phyloP scores from a whole-genome alignment of 2,329 filamentous ascomycete species.

The Keithomyces neogunnii region DNA sequence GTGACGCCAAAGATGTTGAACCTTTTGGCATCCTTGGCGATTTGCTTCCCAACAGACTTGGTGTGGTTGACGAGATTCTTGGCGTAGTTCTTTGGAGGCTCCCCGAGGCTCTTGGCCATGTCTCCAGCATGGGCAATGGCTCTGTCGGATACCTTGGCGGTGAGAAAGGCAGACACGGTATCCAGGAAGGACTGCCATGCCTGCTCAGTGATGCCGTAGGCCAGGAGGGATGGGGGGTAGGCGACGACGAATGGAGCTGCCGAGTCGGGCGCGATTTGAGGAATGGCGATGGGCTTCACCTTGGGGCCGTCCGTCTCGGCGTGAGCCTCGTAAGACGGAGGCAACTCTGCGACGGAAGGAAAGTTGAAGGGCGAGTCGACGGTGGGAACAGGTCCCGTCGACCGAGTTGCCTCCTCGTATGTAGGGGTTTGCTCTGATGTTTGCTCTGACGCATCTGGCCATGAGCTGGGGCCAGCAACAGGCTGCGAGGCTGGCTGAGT shows the following conservation, averaged over 20 bases:
- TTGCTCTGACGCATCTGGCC: not conserved
- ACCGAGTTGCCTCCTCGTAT: slow-evolving; percentile 4
- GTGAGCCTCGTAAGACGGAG: slow-evolving; percentile 20
- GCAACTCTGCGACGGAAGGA: slow-evolving; percentile 18
- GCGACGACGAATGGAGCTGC: slow-evolving; percentile 30
- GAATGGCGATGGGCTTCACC: slow-evolving; percentile 29
- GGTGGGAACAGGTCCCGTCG: slow-evolving; percentile 6
- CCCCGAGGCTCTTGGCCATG: slow-evolving; percentile 25
- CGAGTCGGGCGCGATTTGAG: slow-evolving; percentile 24
- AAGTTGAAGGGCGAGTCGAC: slow-evolving; percentile 29
- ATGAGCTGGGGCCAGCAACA: not conserved
- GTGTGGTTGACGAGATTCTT: slow-evolving; percentile 27
- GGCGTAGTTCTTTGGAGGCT: slow-evolving; percentile 26
- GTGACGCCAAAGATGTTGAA: slow-evolving; percentile 33
- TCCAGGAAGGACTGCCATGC: slow-evolving; percentile 26
- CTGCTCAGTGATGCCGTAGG: slow-evolving; percentile 26
- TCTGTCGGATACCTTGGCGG: slow-evolving; percentile 33
- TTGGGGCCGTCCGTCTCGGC: not conserved
- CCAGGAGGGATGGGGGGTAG: slow-evolving; percentile 28
- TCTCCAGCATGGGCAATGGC: slow-evolving; percentile 35
- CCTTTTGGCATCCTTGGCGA: slow-evolving; percentile 26
- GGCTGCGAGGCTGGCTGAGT: not conserved
- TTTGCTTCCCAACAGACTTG: slow-evolving; percentile 26
- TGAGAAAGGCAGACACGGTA: slow-evolving; percentile 37
- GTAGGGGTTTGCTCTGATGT: slow-evolving; percentile 5